These are phyloP conservation scores for Pseudopyricularia javanii DNA, from an alignment of 2,329 filamentous ascomycete genomes.

Conservation along the genomic window DNA sequence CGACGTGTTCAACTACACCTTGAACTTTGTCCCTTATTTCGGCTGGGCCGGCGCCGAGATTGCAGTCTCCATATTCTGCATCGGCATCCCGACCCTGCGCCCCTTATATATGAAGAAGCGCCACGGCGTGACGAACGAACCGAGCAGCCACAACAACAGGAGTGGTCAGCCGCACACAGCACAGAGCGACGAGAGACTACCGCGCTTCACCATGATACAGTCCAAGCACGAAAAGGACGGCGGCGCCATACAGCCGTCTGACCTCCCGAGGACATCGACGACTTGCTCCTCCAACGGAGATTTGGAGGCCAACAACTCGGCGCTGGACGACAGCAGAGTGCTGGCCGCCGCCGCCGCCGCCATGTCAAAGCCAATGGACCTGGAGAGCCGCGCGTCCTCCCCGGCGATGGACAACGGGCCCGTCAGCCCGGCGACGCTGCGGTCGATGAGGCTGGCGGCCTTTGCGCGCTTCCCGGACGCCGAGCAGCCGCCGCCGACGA, in stretches of 20 bases:
- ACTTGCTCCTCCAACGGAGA: background rate
- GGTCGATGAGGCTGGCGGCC: background rate
- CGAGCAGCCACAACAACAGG: slow-evolving; percentile 19
- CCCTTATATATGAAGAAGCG: slow-evolving; percentile 30
- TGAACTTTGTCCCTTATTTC: slow-evolving; percentile 21
- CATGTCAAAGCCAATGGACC: slow-evolving; percentile 3
- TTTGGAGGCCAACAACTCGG: background rate
- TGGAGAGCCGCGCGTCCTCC: slow-evolving; percentile 5
- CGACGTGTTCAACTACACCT: slow-evolving; percentile 15
- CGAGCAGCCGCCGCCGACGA: background rate
- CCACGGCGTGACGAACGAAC: slow-evolving; percentile 14
- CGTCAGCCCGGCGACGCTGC: slow-evolving; percentile 5
- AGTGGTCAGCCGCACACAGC: slow-evolving; percentile 45
- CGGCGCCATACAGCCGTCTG: background rate
- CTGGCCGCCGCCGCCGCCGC: background rate
- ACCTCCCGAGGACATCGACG: background rate
- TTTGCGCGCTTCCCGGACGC: background rate
- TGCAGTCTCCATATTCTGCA: slow-evolving; percentile 24
- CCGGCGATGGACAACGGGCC: slow-evolving; percentile 1
- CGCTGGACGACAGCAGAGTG: background rate
- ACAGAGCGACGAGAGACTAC: slow-evolving; percentile 33
- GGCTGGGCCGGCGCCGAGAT: slow-evolving; percentile 26
- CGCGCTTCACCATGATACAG: slow-evolving; percentile 29
- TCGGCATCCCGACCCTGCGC: slow-evolving; percentile 24
- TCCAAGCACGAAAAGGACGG: slow-evolving; percentile 24